Evolutionary conservation across 2,329 filamentous ascomycete genomes (phyloP), one percentile per base, ranked within the genome.

Genomic region (Dactylellina parvicollis): DNA sequence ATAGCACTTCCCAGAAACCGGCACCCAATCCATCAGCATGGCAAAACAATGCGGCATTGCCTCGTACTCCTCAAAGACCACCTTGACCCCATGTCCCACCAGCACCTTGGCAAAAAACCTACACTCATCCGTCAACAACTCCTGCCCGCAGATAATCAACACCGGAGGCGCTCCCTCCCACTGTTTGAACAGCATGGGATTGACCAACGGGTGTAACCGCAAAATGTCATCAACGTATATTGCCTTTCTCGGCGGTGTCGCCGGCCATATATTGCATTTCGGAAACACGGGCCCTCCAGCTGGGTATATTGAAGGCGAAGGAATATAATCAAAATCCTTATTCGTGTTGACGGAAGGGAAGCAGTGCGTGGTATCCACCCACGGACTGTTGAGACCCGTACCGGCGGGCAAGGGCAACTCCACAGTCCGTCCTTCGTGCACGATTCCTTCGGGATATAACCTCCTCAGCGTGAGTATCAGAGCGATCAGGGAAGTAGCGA

Each of bases 31-130:
- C 62, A 91, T 80, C 0, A 91, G 75, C 75, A 87, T 77, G 0
- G 85, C 86, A 78, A 92, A 94, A 76, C 86, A 87, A 80, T 93
- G 91, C 60, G 91, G 90, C 91, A 94, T 94, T 2, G 87, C 89
- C 79, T 92, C 88, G 79, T 88, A 95, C 80, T 92, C 86, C 79
- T 91, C 87, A 77, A 88, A 90, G 2, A 86, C 83, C 0, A 93
- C 86, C 0, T 77, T 78, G 0, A 89, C 88, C 3, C 86, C 87
- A 47, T 90, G 86, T 5, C 77, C 75, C 14, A 82, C 82, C 9
- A 90, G 82, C 38, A 84, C 83, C 40, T 82, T 80, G 0, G 88
- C 89, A 1, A 91, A 78, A 57, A 86, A 86, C 75, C 84, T 84
- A 61, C 36, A 22, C 26, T 62, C 90, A 79, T 92, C 90, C 0